Evolutionary conservation across 352 stramenopile genomes (phyloP).

Genomic region (Phytopythium boreale): DNA sequence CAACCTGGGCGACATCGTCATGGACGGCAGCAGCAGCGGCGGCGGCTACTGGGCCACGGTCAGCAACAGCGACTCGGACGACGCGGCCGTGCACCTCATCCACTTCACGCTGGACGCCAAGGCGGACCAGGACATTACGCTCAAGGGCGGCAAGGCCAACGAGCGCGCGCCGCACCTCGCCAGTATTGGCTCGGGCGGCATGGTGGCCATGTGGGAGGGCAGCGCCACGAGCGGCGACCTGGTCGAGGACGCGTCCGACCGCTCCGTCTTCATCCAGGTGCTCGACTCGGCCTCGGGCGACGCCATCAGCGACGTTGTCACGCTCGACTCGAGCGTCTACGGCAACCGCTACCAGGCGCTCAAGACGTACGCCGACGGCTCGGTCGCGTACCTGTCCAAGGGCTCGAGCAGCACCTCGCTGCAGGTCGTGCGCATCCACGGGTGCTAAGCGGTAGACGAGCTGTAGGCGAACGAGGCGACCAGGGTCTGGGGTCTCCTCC

Average conservation of each 20-base stretch:
- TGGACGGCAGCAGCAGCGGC: slow-evolving; percentile 18
- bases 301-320: slow-evolving; percentile 40
- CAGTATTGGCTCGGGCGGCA: slow-evolving; percentile 29
- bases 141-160: slow-evolving; percentile 46
- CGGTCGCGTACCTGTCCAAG: slow-evolving; percentile 52
- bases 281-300: slow-evolving; percentile 34
- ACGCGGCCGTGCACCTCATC: slow-evolving; percentile 56
- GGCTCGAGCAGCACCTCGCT: slow-evolving; percentile 32
- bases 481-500: no score
- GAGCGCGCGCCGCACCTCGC: slow-evolving; percentile 49
- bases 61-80: slow-evolving; percentile 44
- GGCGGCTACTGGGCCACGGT: slow-evolving; percentile 62
- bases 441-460: slow-evolving; percentile 19
- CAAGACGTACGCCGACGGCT: slow-evolving; percentile 45
- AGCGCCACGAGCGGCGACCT: slow-evolving; percentile 37
- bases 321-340: slow-evolving; percentile 35
- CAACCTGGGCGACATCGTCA: slow-evolving; percentile 54
- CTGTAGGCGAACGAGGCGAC: neutral
- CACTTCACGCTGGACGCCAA: slow-evolving; percentile 47
- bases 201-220: slow-evolving; percentile 53
- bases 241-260: slow-evolving; percentile 12
- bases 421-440: slow-evolving; percentile 48
- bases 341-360: slow-evolving; percentile 69
- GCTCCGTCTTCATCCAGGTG: slow-evolving; percentile 52
- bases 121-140: slow-evolving; percentile 43